Base-by-base conservation (phyloP, 768 basidiomycete species). In the Auriscalpium vulgare region DNA sequence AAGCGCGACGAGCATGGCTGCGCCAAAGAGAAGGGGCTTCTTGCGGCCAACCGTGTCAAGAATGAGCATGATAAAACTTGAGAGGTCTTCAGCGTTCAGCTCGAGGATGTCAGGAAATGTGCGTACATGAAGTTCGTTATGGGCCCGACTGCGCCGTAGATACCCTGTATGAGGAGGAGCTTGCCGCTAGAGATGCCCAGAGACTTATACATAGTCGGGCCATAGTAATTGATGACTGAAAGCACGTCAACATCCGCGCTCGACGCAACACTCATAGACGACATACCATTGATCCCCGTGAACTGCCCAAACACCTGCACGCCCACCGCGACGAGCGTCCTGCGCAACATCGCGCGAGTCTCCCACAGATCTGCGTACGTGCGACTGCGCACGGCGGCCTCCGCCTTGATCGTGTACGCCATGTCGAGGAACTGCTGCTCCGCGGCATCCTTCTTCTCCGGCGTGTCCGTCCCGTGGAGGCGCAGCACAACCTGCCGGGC, bases 281-380 rank as follows among this genome's bases (percentile, higher is more conserved):
- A 59, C 72, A 23, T 57, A 79, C 79, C 79, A 63, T 83, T 83
- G 62, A 84, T 83, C 10, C 83, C 83, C 8, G 83, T 82, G 62
- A 83, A 82, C 58, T 84, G 83, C n/a, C 78, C 77, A 63, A 83
- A 83, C 2, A 80, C 74, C 59, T 85, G 83, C 6, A 84, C 82
- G 50, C 77, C 78, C 50, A 74, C 68, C 10, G 82, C 80, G 37
- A 83, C 79, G 51, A 83, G 67, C 8, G 81, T 81, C 43, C 84
- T 71, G 48, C 73, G 74, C 43, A 71, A 50, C 79, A 80, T 84
- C 7, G 80, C 73, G 8, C 71, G 74, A 29, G 76, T 82, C 13
- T 74, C 73, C 77, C 81, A 80, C 16, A 85, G 70, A 63, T 81
- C 79, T 51, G 69, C 73, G 5, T 81, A 23, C 14, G 59, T 71